phyloP scores from a whole-genome alignment of 2,329 filamentous ascomycete species.

The Penicillium sp. region DNA sequence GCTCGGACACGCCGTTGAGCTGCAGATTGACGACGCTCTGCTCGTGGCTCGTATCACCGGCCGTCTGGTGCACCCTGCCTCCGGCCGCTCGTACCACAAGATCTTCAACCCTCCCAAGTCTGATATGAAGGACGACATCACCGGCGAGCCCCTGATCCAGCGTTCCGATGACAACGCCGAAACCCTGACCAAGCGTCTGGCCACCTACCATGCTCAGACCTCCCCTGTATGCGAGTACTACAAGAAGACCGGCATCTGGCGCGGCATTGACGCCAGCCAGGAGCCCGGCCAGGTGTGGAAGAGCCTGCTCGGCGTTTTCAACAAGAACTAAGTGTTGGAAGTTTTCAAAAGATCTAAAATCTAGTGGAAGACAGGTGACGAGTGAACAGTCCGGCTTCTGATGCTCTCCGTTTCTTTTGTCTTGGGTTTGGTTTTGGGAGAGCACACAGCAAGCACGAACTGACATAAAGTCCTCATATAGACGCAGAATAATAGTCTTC shows the following conservation, averaged over 20 bases:
- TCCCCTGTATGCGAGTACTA: conserved; percentile 92
- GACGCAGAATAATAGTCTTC: conserved; percentile 19
- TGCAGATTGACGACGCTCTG: conserved; percentile 92
- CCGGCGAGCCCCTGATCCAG: conserved; percentile 94
- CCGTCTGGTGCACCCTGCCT: conserved; percentile 91
- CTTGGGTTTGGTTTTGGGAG: conserved; percentile 10
- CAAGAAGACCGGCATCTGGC: conserved; percentile 96
- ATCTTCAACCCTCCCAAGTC: conserved; percentile 98
- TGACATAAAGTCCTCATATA: conserved; percentile 23
- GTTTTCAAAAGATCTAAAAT: conserved; percentile 48
- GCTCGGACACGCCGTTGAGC: conserved; percentile 92
- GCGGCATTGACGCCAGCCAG: conserved; percentile 90
- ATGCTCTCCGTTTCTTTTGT: conserved; percentile 23
- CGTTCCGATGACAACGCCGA: conserved; percentile 96
- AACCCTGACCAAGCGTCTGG: conserved; percentile 89
- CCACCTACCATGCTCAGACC: conserved; percentile 93
- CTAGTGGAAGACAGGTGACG: conserved; percentile 34
- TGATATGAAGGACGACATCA: conserved; percentile 92
- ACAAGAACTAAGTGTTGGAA: conserved; percentile 49
- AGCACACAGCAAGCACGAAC: conserved; percentile 13
- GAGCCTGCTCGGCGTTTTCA: conserved; percentile 81
- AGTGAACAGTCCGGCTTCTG: conserved; percentile 10
- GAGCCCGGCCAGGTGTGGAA: conserved; percentile 95
- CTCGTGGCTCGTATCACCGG: conserved; percentile 96
- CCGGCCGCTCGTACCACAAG: conserved; percentile 94